Evolutionary conservation across 192 early-diverging fungal species (phyloP).

Genomic region (Allomyces macrogynus): DNA sequence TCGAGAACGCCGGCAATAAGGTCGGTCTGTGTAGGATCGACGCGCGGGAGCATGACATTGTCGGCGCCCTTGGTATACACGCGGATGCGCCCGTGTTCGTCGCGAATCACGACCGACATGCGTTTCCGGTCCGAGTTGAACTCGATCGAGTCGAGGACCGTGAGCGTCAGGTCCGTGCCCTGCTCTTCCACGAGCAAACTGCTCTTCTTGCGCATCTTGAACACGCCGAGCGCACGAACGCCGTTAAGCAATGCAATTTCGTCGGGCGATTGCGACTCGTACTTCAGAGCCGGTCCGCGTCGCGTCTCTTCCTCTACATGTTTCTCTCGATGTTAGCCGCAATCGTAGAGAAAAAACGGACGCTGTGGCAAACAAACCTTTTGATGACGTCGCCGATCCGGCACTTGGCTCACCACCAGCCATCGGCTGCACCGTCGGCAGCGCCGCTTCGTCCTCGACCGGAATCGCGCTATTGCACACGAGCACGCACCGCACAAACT

Average conservation of each 20-base stretch:
- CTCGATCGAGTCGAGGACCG: conserved; percentile 56
- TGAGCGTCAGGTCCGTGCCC: conserved; percentile 12
- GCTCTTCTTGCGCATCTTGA: not conserved
- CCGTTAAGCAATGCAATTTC: not conserved
- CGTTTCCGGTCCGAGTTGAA: conserved; percentile 92
- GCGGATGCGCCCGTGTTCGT: conserved; percentile 48
- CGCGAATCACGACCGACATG: conserved; percentile 68
- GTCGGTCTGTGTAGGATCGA: not conserved
- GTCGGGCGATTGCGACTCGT: conserved; percentile 3
- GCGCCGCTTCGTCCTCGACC: conserved; percentile 45
- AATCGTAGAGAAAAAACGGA: too few relatives aligned
- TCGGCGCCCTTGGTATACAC: conserved; percentile 54
- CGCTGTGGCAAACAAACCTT: too few relatives aligned
- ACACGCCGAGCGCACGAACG: not conserved
- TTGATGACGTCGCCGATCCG: too few relatives aligned
- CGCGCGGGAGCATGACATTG: conserved; percentile 1
- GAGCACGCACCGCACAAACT: not conserved
- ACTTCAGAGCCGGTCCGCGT: not conserved
- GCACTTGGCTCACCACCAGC: conserved; percentile 22
- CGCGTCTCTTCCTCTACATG: too few relatives aligned
- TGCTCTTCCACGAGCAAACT: conserved; percentile 1
- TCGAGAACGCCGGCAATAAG: conserved; percentile 20
- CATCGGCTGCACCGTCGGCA: conserved; percentile 71
- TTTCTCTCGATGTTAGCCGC: too few relatives aligned
- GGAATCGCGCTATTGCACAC: not conserved